Percentiles rank a stretch among this genome's conserved stretches.
Conservation (phyloP, 805 yeast genomes). For the Kodamaea restingae region DNA sequence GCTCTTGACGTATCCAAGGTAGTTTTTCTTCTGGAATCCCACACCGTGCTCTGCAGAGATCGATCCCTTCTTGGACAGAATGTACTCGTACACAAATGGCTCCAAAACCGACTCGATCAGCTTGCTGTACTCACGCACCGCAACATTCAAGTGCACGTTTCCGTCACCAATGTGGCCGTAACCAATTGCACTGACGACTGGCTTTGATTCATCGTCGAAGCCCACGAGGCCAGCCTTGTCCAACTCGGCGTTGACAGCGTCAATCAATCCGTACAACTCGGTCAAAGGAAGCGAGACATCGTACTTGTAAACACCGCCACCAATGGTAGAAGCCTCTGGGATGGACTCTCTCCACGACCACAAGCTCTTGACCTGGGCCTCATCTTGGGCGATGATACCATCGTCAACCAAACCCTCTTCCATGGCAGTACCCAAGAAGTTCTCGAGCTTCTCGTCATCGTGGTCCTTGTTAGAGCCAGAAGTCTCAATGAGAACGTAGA, state of each 20-base stretch:
- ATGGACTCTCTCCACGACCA: slow-evolving; percentile 97
- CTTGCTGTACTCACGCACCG: slow-evolving; percentile 78
- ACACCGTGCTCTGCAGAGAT: slow-evolving; percentile 97
- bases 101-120: slow-evolving; percentile 78
- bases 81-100: slow-evolving; percentile 95
- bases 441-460: slow-evolving; percentile 84
- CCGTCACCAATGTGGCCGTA: slow-evolving; percentile 99
- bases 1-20: slow-evolving; percentile 79
- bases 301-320: slow-evolving; percentile 95
- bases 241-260: slow-evolving; percentile 65
- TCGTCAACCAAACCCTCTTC: slow-evolving; percentile 81
- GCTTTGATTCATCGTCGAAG: slow-evolving; percentile 55
- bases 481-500: slow-evolving; percentile 88
- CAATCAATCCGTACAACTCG: slow-evolving; percentile 77
- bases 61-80: slow-evolving; percentile 69
- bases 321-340: slow-evolving; percentile 80
- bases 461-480: slow-evolving; percentile 94
- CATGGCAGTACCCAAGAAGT: slow-evolving; percentile 79
- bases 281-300: slow-evolving; percentile 89
- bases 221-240: slow-evolving; percentile 55
- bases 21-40: slow-evolving; percentile 94
- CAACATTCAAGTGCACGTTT: slow-evolving; percentile 88
- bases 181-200: slow-evolving; percentile 87
- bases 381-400: slow-evolving; percentile 96
- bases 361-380: slow-evolving; percentile 71